phyloP scores from a whole-genome alignment of 176 grass and related monocot genomes.

The Carex kokanica region DNA sequence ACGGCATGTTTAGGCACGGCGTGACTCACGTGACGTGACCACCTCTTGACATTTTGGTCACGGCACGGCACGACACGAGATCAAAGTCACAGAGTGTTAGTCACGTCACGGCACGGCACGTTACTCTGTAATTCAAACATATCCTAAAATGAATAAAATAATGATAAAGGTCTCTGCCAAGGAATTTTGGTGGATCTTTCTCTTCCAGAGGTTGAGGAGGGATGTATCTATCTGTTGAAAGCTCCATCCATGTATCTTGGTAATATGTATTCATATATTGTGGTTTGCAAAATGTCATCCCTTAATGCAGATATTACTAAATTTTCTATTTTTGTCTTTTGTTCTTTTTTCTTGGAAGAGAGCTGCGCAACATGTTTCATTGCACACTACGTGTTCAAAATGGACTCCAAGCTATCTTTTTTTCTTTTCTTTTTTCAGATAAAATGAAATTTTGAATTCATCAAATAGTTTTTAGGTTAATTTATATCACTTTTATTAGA shows the following conservation, averaged over 20 bases:
- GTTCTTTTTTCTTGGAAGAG: slow-evolving; percentile 5
- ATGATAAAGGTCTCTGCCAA: not conserved
- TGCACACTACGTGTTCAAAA: not conserved
- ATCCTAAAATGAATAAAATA: not conserved
- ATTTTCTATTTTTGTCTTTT: not conserved
- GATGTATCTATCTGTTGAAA: not conserved
- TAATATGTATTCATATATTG: not conserved
- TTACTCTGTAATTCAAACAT: too few relatives aligned
- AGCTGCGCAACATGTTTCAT: slow-evolving; percentile 13
- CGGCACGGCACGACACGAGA: too few relatives aligned
- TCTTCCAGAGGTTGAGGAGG: not conserved
- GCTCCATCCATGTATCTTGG: not conserved
- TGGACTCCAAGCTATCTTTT: too few relatives aligned
- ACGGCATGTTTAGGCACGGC: too few relatives aligned
- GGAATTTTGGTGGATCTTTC: not conserved
- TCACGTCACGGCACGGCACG: too few relatives aligned
- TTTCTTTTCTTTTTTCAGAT: too few relatives aligned
- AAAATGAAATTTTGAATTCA: not conserved
- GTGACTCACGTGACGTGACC: too few relatives aligned
- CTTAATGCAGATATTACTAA: not conserved
- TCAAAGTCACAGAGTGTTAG: too few relatives aligned
- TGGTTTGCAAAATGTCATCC: not conserved
- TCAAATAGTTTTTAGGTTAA: not conserved
- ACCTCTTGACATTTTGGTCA: too few relatives aligned
- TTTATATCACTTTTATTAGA: not conserved